Conservation (phyloP, 1,284 basidiomycete species). For the Bjerkandera adusta region DNA sequence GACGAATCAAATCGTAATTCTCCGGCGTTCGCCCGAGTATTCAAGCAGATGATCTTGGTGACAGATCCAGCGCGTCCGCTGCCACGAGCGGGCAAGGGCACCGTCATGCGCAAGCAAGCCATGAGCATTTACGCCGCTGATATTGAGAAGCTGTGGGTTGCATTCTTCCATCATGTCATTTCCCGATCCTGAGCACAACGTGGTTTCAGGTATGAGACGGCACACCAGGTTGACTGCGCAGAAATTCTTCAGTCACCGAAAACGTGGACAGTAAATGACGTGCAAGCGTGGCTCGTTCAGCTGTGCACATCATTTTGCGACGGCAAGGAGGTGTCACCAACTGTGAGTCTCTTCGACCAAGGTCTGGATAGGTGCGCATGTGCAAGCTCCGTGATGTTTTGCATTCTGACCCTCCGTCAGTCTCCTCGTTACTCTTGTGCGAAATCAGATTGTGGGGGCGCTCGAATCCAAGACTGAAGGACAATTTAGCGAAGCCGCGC, state of each 20-base stretch:
- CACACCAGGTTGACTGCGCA: slow-evolving; percentile 2
- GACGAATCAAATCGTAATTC: slow-evolving; percentile 15
- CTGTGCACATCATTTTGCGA: background rate
- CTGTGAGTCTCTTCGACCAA: background rate
- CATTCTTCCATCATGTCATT: background rate
- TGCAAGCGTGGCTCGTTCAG: background rate
- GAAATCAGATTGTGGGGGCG: slow-evolving; percentile 28
- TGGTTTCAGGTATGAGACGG: background rate
- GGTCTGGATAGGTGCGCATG: background rate
- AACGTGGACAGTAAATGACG: background rate
- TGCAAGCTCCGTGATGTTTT: slow-evolving; percentile 35
- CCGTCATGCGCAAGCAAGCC: slow-evolving; percentile 9
- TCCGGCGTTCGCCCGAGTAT: slow-evolving; percentile 16
- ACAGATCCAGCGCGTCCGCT: slow-evolving; percentile 10
- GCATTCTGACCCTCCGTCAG: slow-evolving; percentile 15
- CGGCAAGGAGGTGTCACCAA: background rate
- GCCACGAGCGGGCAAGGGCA: slow-evolving; percentile 15
- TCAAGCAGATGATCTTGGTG: slow-evolving; percentile 17
- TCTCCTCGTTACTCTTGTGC: slow-evolving; percentile 31
- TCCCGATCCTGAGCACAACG: background rate
- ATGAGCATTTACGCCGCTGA: slow-evolving; percentile 10
- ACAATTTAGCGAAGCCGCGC: background rate
- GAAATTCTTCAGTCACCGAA: background rate
- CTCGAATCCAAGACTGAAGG: slow-evolving; percentile 14
- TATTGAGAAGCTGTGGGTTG: slow-evolving; percentile 13